Percentiles rank a stretch among this genome's conserved stretches.
These are phyloP conservation scores for Lipomyces orientalis DNA, from an alignment of 805 yeast species.

Conservation along the genomic window DNA sequence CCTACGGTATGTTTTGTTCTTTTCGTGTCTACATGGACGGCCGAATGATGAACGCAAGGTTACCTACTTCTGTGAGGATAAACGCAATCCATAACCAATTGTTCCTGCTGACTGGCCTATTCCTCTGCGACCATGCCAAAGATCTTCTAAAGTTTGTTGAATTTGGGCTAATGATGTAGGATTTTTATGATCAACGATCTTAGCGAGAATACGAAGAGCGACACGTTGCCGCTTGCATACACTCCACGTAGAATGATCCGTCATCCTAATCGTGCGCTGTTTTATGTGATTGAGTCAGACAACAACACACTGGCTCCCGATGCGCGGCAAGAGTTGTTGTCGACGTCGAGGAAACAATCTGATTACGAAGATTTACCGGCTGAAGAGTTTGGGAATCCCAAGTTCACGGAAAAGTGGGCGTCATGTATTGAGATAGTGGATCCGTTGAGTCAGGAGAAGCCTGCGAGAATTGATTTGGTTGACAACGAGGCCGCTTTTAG, in stretches of 20 bases:
- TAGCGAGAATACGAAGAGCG: conserved; percentile 43
- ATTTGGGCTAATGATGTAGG: conserved; percentile 18
- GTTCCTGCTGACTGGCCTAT: conserved; percentile 34
- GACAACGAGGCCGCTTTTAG: conserved; percentile 53
- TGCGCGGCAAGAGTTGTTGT: conserved; percentile 18
- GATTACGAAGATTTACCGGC: conserved; percentile 46
- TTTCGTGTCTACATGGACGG: conserved; percentile 43
- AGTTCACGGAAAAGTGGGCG: conserved; percentile 50
- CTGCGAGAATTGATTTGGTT: conserved; percentile 54
- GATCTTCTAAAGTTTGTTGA: background rate
- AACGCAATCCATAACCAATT: conserved; percentile 25
- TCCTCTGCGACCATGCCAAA: background rate
- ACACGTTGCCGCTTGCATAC: conserved; percentile 54
- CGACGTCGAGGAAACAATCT: conserved; percentile 35
- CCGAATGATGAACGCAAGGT: conserved; percentile 35
- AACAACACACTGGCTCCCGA: conserved; percentile 42
- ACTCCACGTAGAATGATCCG: conserved; percentile 55
- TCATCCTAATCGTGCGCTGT: conserved; percentile 36
- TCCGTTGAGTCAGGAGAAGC: conserved; percentile 44
- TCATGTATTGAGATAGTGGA: conserved; percentile 62
- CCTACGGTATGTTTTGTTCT: conserved; percentile 47
- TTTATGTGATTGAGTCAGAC: conserved; percentile 57
- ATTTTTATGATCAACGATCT: conserved; percentile 39
- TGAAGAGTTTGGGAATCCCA: conserved; percentile 55
- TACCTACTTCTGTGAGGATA: conserved; percentile 26